These are phyloP conservation scores for Tolypocladium inflatum DNA, from an alignment of 2,329 filamentous ascomycete genomes.

Conservation along the genomic window DNA sequence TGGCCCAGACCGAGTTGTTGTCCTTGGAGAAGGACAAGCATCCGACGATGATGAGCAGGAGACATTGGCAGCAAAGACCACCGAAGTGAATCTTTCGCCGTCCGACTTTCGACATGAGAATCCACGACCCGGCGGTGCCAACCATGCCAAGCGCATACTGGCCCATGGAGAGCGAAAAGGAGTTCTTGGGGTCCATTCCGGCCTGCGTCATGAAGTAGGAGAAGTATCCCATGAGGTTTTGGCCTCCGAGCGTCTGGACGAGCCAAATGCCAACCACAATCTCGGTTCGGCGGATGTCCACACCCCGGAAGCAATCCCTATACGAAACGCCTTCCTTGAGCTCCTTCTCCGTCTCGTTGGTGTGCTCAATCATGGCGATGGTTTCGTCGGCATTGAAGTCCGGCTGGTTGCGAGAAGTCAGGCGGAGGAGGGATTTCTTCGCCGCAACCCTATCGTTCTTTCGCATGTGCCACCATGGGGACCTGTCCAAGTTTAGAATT, in stretches of 20 bases:
- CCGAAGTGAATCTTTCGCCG: conserved; percentile 39
- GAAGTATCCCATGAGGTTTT: conserved; percentile 39
- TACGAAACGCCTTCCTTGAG: conserved; percentile 34
- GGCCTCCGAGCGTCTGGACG: conserved; percentile 37
- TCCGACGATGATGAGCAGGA: conserved; percentile 30
- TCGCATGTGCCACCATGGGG: conserved; percentile 42
- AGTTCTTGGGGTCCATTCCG: conserved; percentile 32
- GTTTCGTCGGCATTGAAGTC: conserved; percentile 35
- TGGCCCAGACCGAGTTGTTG: conserved; percentile 29
- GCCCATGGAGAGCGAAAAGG: conserved; percentile 35
- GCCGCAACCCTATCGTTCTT: conserved; percentile 31
- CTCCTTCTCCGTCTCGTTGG: conserved; percentile 37
- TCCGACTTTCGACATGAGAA: conserved; percentile 36
- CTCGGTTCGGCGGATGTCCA: conserved; percentile 43
- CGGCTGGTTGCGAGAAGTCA: conserved; percentile 27
- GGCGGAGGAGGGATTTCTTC: conserved; percentile 27
- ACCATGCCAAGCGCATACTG: conserved; percentile 40
- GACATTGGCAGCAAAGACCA: conserved; percentile 30
- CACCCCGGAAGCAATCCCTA: conserved; percentile 40
- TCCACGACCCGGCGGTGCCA: conserved; percentile 42
- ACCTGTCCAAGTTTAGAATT: conserved; percentile 12
- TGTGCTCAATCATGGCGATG: conserved; percentile 44
- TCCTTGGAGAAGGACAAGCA: conserved; percentile 24
- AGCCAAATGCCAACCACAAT: conserved; percentile 40
- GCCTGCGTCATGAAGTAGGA: conserved; percentile 36